Evolutionary conservation across 192 early-diverging fungal genomes (phyloP).

Genomic region (Radiomyces spectabilis): DNA sequence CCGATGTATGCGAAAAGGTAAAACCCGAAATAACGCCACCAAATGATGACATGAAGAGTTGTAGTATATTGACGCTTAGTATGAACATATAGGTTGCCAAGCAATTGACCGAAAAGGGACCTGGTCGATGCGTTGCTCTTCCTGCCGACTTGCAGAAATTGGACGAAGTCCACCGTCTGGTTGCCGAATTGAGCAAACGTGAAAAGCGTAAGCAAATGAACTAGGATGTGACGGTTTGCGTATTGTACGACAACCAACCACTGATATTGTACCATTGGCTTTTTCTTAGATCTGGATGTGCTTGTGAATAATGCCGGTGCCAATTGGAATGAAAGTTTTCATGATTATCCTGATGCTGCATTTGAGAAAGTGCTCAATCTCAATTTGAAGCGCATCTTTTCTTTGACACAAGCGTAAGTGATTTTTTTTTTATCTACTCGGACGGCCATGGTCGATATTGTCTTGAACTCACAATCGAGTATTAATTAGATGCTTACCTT

Average conservation of each 20-base stretch:
- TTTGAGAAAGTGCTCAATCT: slow-evolving; percentile 76
- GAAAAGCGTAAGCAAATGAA: slow-evolving; percentile 49
- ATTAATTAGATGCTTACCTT: slow-evolving; percentile 53
- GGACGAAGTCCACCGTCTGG: slow-evolving; percentile 50
- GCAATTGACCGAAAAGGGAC: slow-evolving; percentile 53
- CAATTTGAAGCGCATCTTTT: slow-evolving; percentile 77
- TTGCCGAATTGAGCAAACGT: slow-evolving; percentile 38
- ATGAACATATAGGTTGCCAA: slow-evolving; percentile 32
- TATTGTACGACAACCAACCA: neutral
- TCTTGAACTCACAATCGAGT: too few species aligned
- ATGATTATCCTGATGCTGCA: slow-evolving; percentile 50
- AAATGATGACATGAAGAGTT: neutral
- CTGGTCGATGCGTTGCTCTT: slow-evolving; percentile 62
- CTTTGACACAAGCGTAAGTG: slow-evolving; percentile 58
- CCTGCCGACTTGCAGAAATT: slow-evolving; percentile 60
- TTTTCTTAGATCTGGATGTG: slow-evolving; percentile 59
- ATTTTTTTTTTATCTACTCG: neutral
- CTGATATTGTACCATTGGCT: neutral
- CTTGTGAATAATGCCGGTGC: slow-evolving; percentile 83
- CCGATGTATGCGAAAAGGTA: slow-evolving; percentile 47
- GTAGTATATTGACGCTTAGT: neutral
- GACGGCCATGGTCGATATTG: neutral
- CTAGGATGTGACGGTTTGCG: neutral
- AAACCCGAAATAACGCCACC: neutral
- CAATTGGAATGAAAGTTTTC: slow-evolving; percentile 23